phyloP scores from a whole-genome alignment of 2,329 filamentous ascomycete species.

The Alternaria atra region DNA sequence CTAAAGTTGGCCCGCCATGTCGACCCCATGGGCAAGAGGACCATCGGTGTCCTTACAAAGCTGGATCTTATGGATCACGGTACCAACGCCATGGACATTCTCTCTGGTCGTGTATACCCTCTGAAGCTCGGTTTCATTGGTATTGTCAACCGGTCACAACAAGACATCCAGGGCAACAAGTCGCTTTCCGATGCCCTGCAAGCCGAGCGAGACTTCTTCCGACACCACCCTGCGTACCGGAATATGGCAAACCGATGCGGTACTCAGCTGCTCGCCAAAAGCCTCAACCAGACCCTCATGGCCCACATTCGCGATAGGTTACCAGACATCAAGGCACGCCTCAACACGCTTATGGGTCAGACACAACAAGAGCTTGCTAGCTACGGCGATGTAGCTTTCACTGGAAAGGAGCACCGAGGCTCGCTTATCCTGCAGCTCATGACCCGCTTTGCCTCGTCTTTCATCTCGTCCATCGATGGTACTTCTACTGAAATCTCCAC shows the following conservation, averaged over 20 bases:
- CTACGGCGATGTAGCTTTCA: constrained; percentile 98
- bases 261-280: constrained; percentile 93
- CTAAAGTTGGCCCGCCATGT: constrained; percentile 97
- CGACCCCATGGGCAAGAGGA: constrained; percentile 90
- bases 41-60: constrained; percentile 96
- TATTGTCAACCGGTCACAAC: constrained; percentile 96
- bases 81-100: constrained; percentile 95
- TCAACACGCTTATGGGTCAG: constrained; percentile 99
- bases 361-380: constrained; percentile 98
- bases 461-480: constrained; percentile 98
- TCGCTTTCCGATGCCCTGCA: constrained; percentile 91
- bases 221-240: constrained; percentile 93
- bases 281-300: constrained; percentile 95
- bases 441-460: constrained; percentile 97
- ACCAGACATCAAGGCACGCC: constrained; percentile 95
- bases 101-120: constrained; percentile 96
- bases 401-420: constrained; percentile 93
- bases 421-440: constrained; percentile 96
- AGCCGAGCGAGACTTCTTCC: constrained; percentile 93
- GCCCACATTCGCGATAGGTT: constrained; percentile 92
- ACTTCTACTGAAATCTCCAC: constrained; percentile 99
- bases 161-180: constrained; percentile 96
- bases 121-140: constrained; percentile 97
- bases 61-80: constrained; percentile 98
- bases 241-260: constrained; percentile 95